Evolutionary conservation across 2,329 filamentous ascomycete genomes (phyloP).

Genomic region (Pseudocercospora fijiensis): DNA sequence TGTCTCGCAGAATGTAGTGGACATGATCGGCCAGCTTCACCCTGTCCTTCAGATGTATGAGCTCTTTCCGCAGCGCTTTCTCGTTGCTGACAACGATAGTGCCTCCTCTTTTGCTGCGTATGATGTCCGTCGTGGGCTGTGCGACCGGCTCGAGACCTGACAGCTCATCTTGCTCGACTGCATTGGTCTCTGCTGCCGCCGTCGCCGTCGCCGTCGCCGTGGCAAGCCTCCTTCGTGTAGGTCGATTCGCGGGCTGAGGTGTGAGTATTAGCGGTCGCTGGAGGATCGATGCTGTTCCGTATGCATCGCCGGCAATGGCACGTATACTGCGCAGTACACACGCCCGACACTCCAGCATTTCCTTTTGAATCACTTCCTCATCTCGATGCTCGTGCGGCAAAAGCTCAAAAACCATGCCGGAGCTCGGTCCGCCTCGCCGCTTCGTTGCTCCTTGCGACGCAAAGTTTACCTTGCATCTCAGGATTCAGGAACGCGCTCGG

Average conservation of each 20-base stretch:
- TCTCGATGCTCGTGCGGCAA: not conserved
- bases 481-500: not conserved
- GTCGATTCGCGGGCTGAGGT: slow-evolving; percentile 18
- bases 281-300: slow-evolving; percentile 14
- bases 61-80: slow-evolving; percentile 52
- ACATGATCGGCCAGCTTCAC: slow-evolving; percentile 70
- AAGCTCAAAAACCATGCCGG: slow-evolving; percentile 1
- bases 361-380: not conserved
- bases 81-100: slow-evolving; percentile 21
- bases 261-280: slow-evolving; percentile 29
- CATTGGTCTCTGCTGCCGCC: slow-evolving; percentile 9
- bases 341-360: slow-evolving; percentile 48
- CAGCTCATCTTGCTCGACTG: slow-evolving; percentile 24
- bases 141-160: slow-evolving; percentile 32
- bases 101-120: slow-evolving; percentile 9
- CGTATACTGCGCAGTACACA: slow-evolving; percentile 47
- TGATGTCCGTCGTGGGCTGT: slow-evolving; percentile 5
- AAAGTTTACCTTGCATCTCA: not conserved
- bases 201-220: slow-evolving; percentile 13
- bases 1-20: slow-evolving; percentile 57
- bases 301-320: slow-evolving; percentile 40
- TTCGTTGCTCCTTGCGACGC: slow-evolving; percentile 16
- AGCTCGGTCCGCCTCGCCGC: not conserved
- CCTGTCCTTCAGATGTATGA: slow-evolving; percentile 67
- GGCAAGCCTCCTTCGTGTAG: slow-evolving; percentile 14